Conservation (phyloP, 1,284 basidiomycete genomes). For the Tremellales sp. region DNA sequence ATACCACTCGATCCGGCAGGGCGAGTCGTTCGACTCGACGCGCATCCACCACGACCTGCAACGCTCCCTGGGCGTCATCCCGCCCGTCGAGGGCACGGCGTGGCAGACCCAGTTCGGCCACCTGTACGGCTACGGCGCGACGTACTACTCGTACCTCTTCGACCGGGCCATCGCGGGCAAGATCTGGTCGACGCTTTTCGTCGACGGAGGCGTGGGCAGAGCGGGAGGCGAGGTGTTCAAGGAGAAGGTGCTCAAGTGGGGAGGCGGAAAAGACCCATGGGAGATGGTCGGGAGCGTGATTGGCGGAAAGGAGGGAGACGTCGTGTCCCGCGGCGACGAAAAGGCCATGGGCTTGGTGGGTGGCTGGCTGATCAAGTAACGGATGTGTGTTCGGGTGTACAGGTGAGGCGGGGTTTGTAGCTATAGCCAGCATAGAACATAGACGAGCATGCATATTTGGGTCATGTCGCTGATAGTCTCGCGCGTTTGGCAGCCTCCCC, state of each 20-base stretch:
- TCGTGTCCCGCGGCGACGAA: constrained; percentile 59
- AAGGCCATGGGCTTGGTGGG: constrained; percentile 86
- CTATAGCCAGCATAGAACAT: too few species aligned
- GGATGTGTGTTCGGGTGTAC: too few species aligned
- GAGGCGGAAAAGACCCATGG: constrained; percentile 93
- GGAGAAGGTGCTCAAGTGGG: constrained; percentile 67
- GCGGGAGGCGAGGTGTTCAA: constrained; percentile 74
- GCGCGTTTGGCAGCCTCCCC: too few species aligned
- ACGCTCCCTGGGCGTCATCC: constrained; percentile 69
- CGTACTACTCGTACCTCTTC: constrained; percentile 96
- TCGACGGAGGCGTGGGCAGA: constrained; percentile 54
- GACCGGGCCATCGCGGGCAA: constrained; percentile 91
- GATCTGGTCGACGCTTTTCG: constrained; percentile 78
- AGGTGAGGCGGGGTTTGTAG: too few species aligned
- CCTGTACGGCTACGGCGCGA: constrained; percentile 92
- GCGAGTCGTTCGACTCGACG: constrained; percentile 64
- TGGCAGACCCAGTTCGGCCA: constrained; percentile 97
- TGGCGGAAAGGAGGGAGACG: constrained; percentile 43
- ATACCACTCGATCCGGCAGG: constrained; percentile 65
- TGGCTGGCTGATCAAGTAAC: constrained; percentile 56
- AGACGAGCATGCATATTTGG: too few species aligned
- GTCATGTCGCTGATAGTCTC: too few species aligned
- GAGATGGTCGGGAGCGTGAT: constrained; percentile 78
- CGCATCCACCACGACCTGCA: constrained; percentile 61
- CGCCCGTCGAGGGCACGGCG: constrained; percentile 73